Evolutionary conservation across 139 green algal genomes (phyloP).

Genomic region (Spirogloea muscicola): DNA sequence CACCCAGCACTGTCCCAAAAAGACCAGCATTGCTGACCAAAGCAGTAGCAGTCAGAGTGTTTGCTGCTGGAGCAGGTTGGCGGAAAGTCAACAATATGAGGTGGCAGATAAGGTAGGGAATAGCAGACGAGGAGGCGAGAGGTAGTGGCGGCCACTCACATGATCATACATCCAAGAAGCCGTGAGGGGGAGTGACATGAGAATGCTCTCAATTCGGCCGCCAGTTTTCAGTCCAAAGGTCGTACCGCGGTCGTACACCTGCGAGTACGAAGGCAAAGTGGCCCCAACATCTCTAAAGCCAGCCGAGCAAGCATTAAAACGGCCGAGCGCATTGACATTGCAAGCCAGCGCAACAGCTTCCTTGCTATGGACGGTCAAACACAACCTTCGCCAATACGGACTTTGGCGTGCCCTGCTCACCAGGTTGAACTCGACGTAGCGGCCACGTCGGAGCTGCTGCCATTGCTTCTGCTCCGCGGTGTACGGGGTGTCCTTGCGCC

Average conservation of each 20-base stretch:
- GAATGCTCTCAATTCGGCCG: constrained; percentile 89
- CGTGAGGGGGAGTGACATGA: constrained; percentile 62
- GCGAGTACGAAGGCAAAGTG: too few relatives aligned
- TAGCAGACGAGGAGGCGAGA: not conserved
- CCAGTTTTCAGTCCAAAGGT: constrained; percentile 98
- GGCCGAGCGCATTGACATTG: too few relatives aligned
- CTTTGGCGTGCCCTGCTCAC: too few relatives aligned
- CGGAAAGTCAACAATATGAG: not conserved
- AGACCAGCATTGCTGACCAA: not conserved
- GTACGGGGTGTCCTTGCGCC: constrained; percentile 88
- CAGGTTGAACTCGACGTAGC: constrained; percentile 99
- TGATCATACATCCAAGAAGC: constrained; percentile 88
- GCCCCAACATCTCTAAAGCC: too few relatives aligned
- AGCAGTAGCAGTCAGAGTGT: too few relatives aligned
- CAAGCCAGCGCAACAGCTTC: too few relatives aligned
- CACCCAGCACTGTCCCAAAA: constrained; percentile 7
- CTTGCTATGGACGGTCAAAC: too few relatives aligned
- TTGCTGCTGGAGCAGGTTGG: not conserved
- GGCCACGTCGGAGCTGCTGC: constrained; percentile 82
- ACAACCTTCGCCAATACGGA: too few relatives aligned
- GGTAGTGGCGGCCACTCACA: constrained; percentile 22
- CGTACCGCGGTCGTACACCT: constrained; percentile 88
- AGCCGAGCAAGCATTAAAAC: too few relatives aligned
- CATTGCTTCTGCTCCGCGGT: constrained; percentile 86
- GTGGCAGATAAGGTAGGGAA: not conserved